Base-by-base conservation (phyloP, 805 yeast genomes). In the Metschnikowia cubensis region DNA sequence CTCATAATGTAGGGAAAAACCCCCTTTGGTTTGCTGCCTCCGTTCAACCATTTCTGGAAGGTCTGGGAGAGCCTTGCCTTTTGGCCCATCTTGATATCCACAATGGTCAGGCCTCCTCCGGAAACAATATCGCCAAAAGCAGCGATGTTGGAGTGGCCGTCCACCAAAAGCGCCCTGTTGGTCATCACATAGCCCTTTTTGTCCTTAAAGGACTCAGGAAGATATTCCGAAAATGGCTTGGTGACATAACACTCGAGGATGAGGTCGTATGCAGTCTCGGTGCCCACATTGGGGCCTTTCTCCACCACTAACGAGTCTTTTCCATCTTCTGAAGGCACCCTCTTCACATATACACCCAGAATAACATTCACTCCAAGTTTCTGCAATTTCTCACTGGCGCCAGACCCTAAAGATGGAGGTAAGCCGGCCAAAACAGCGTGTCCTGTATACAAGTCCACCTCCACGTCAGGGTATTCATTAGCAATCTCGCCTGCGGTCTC, bases 401-500 rank as follows among this genome's bases (percentile, higher is more conserved):
- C 36, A 2, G 44, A 11, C 46, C 38, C 34, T 49, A 41, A 18
- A 25, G 46, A 20, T 36, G 34, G 40, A 25, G 15, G 34, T 50
- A 10, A 14, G 17, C 13, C 42, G 17, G 41, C 29, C 48, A 57
- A 33, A 14, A 35, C 60, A 21, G 33, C 56, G 18, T 45, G 20
- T 6, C 47, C 35, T 2, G 70, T 60, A 54, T 59, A 65, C 37
- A 69, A 55, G 13, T 62, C 60, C 18, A 69, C 66, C 10, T 59
- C 39, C 32, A 61, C 57, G 14, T 48, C 42, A 5, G 46, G 45
- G 41, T 47, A 61, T 13, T 37, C 46, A 17, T 33, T 50, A 3
- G 65, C 74, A 32, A 72, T 56, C 48, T 72, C 77, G 10, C 71
- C 74, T 6, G 73, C 67, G 11, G 59, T 41, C 50, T 73, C 76